Conservation (phyloP, 106 monocot species). For the Triglochin maritima region DNA sequence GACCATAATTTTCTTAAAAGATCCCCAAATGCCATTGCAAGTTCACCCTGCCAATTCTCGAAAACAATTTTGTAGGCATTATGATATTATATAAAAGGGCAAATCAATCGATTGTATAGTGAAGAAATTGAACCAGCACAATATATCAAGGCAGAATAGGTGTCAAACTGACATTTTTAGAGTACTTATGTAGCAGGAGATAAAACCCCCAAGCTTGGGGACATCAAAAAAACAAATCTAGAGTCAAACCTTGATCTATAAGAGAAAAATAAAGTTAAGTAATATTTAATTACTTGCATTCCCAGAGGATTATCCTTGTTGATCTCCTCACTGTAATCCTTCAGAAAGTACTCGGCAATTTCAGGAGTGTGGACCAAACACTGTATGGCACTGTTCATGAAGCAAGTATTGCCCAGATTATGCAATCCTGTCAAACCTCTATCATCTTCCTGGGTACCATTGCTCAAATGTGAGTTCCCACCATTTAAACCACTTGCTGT, state of each 20-base stretch:
- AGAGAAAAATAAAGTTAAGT: too few species aligned
- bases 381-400: slow-evolving; percentile 99
- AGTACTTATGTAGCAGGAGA: too few species aligned
- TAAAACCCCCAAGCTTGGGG: too few species aligned
- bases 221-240: too few species aligned
- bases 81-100: too few species aligned
- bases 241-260: too few species aligned
- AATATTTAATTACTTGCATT: slow-evolving; percentile 48
- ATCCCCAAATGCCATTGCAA: slow-evolving; percentile 91
- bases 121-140: too few species aligned
- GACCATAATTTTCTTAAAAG: slow-evolving; percentile 91
- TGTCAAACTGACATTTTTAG: too few species aligned
- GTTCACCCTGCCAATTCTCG: slow-evolving; percentile 52
- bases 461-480: slow-evolving; percentile 24
- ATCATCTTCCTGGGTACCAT: slow-evolving; percentile 36
- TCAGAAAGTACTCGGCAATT: slow-evolving; percentile 69
- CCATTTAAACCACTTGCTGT: slow-evolving; percentile 29
- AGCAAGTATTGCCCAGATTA: slow-evolving; percentile 96
- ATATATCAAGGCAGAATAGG: too few species aligned
- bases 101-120: too few species aligned
- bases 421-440: slow-evolving; percentile 78
- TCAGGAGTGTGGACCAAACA: slow-evolving; percentile 84
- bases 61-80: too few species aligned
- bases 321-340: slow-evolving; percentile 70
- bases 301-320: slow-evolving; percentile 91